phyloP scores from a whole-genome alignment of 2,329 filamentous ascomycete species.

The Cladosporium halotolerans region DNA sequence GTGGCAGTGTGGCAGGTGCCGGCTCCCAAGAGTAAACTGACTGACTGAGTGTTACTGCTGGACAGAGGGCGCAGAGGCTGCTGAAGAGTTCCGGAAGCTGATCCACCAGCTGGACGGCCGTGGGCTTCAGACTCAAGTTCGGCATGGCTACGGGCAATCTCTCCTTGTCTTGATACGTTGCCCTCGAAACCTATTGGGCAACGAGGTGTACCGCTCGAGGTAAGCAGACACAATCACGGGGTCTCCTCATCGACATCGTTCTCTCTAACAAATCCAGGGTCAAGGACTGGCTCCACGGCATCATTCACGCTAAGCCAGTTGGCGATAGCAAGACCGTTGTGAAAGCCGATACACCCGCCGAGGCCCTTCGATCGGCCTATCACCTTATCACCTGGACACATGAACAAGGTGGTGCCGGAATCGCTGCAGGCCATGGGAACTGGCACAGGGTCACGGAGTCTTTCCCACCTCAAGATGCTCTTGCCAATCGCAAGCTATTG shows the following conservation, averaged over 20 bases:
- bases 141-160: constrained; percentile 5
- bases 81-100: constrained; percentile 4
- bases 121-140: constrained; percentile 7
- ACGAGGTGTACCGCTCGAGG: constrained; percentile 5
- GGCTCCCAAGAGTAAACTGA: neutral
- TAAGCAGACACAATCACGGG: neutral
- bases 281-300: constrained; percentile 9
- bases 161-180: constrained; percentile 6
- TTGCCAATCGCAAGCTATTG: constrained; percentile 3
- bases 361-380: constrained; percentile 6
- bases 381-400: constrained; percentile 9
- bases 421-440: constrained; percentile 4
- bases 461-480: constrained; percentile 3
- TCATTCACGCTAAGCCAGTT: constrained; percentile 3
- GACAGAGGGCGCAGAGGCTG: neutral
- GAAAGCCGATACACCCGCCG: constrained; percentile 6
- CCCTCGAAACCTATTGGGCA: constrained; percentile 6
- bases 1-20: constrained; percentile 9
- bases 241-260: neutral
- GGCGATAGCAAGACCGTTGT: constrained; percentile 10
- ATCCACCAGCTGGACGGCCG: constrained; percentile 5
- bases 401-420: constrained; percentile 5
- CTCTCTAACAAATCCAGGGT: neutral
- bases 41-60: neutral
- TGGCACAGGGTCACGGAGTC: constrained; percentile 6